phyloP scores from a whole-genome alignment of 2,329 filamentous ascomycete genomes.

The Aspergillus cejpii region DNA sequence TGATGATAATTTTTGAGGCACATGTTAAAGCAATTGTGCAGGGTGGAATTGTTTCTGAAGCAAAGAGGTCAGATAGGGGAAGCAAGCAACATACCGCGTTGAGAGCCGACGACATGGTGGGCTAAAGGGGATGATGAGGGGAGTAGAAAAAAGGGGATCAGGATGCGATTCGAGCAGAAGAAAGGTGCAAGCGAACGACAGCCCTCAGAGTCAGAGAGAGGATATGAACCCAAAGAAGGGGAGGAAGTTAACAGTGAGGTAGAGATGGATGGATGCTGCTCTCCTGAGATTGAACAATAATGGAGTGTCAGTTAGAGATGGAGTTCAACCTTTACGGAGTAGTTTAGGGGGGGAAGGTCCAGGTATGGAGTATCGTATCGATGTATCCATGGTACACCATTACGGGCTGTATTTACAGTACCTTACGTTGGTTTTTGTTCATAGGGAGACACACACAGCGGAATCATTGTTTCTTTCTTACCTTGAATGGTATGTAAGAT shows the following conservation, averaged over 20 bases:
- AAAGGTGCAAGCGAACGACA: constrained; percentile 19
- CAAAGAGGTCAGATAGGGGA: constrained; percentile 20
- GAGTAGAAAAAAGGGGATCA: constrained; percentile 16
- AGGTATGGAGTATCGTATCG: not conserved
- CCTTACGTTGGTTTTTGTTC: not conserved
- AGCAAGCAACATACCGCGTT: constrained; percentile 45
- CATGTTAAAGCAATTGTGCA: constrained; percentile 14
- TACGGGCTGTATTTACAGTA: not conserved
- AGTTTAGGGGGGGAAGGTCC: constrained; percentile 3
- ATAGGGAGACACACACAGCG: not conserved
- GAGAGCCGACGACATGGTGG: constrained; percentile 49
- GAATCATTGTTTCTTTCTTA: not conserved
- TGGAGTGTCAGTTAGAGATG: constrained; percentile 1
- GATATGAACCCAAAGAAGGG: constrained; percentile 13
- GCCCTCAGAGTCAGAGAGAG: constrained; percentile 8
- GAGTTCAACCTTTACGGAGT: not conserved
- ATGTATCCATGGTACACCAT: not conserved
- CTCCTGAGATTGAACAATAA: constrained; percentile 19
- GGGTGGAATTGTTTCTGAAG: constrained; percentile 14
- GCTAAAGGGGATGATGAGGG: constrained; percentile 21
- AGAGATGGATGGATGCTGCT: constrained; percentile 9
- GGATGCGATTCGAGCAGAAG: constrained; percentile 18
- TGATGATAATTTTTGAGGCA: not conserved
- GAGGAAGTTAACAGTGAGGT: constrained; percentile 4
- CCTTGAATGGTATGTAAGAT: not conserved